Evolutionary conservation across 2,329 filamentous ascomycete species (phyloP), one percentile per base, ranked within the genome.

Genomic region (Pestalotiopsis sp.): DNA sequence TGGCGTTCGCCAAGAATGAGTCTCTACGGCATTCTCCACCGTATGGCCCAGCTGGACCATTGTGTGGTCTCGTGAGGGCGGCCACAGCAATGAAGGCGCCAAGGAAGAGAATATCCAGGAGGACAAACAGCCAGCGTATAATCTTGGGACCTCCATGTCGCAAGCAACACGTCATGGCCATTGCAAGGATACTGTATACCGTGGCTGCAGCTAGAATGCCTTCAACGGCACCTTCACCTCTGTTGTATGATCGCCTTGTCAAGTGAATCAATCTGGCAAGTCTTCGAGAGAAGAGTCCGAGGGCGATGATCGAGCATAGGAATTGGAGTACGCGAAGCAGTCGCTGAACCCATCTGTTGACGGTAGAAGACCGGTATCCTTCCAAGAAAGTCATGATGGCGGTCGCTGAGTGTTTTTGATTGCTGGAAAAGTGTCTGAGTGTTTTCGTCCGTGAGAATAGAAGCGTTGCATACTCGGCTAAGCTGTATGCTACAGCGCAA

Each of bases 131-230:
- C 80, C 81, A 82, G 56, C 80, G 77, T 6, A 83, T 72, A 67
- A 72, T 71, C 9, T 75, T 77, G 25, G 75, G 73, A 25, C 73
- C 78, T n/a, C 75, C 75, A 36, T 70, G 76, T 67, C 78, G 78
- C 69, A 82, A 75, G 68, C 77, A 70, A 71, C 78, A 78, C 2
- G 70, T 72, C 20, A 83, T 65, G 4, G 81, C 59, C 67, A 77
- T 80, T 58, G 76, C 74, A 69, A 81, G 71, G 61, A 84, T 72
- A 0, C 80, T 83, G 75, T 84, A 84, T 6, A 81, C 71, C 13
- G 82, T 79, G 4, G 83, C 82, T 4, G 82, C 82, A 11, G 81
- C 79, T 25, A 84, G 78, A 61, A 84, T 84, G 66, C 81, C 82
- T 71, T 83, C 81, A 49, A 84, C 82, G 20, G 82, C 73, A 27